Percentiles rank a stretch among this genome's conserved stretches.
Conservation (phyloP, 768 basidiomycete species). For the Termitomyces sp. region DNA sequence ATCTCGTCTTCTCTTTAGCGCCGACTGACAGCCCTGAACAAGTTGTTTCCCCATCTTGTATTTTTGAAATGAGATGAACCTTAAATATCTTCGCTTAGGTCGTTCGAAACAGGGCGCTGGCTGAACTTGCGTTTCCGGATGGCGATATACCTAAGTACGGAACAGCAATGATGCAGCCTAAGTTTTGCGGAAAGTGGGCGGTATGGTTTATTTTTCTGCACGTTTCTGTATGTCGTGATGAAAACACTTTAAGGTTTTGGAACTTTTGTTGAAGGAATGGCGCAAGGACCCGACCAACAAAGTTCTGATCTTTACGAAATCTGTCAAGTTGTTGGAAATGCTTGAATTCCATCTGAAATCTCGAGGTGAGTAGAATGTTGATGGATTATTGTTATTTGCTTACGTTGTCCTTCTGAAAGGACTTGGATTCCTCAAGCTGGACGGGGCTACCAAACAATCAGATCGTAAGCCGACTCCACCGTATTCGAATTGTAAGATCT, state of each 20-base stretch:
- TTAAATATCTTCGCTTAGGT: constrained; percentile 11
- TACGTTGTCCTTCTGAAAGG: constrained; percentile 25
- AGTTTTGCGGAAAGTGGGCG: constrained; percentile 84
- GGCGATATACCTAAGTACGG: constrained; percentile 57
- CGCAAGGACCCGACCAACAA: constrained; percentile 71
- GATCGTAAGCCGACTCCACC: constrained; percentile 52
- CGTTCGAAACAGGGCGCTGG: constrained; percentile 57
- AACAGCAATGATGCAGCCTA: constrained; percentile 57
- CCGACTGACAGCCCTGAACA: constrained; percentile 70
- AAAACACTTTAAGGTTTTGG: constrained; percentile 51
- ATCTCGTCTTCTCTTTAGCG: constrained; percentile 37
- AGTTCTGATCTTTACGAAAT: constrained; percentile 92
- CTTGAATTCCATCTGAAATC: constrained; percentile 71
- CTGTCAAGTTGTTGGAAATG: constrained; percentile 87
- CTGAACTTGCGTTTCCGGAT: constrained; percentile 62
- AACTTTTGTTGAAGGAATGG: constrained; percentile 64
- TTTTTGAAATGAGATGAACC: background rate
- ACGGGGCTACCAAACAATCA: constrained; percentile 67
- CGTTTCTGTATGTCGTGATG: background rate
- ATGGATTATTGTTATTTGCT: background rate
- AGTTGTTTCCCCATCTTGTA: constrained; percentile 30
- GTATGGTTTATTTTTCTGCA: constrained; percentile 37
- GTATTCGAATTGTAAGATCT: background rate
- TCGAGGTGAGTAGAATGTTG: constrained; percentile 37
- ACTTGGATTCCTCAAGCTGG: constrained; percentile 70